Base-by-base conservation (phyloP, 2,329 filamentous ascomycete species). In the Aspergillus novoparasiticus region DNA sequence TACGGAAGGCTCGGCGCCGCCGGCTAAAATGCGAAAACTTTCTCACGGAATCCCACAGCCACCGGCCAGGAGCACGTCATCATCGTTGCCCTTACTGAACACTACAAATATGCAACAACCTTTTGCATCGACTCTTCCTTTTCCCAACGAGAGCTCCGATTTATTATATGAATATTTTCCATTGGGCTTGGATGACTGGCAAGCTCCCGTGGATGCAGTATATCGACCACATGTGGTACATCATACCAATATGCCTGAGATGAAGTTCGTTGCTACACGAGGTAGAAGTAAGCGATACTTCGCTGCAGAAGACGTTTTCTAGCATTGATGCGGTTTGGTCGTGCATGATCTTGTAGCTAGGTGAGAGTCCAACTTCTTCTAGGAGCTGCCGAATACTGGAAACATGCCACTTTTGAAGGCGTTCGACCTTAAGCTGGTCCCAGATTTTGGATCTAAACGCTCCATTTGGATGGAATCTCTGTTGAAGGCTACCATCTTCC, bases 161-260 rank as follows among this genome's bases (percentile, higher is more conserved):
- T 82, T 94, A 68, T 81, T 97, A 21, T 97, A 97, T 75, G 94
- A 98, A 79, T 97, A 98, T 75, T 97, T 98, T 68, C 94, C 94
- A 0, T 83, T 98, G 19, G 93, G 90, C 56, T 81, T 97, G 63
- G 93, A 97, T 75, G 94, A 97, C 73, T 97, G 87, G 89, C 93
- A 94, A 87, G 91, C 91, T 2, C 93, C 92, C 1, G 92, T 96
- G 3, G 93, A 96, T 77, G 93, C 93, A 6, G 90, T 97, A 19
- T 97, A 96, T 75, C 85, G 93, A 56, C 94, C 94, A 6, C 94
- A 97, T 76, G 92, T 97, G 19, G 94, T 97, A 3, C 94, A 98
- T 78, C 94, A 97, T 75, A 94, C 91, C 19, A 85, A 75, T 54
- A 82, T 90, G 55, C 88, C 89, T 5, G 89, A 92, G 69, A 84